Percentiles rank a stretch among this genome's conserved stretches.
Conservation (phyloP, 1,284 basidiomycete species). For the Melampsora larici-populina region DNA sequence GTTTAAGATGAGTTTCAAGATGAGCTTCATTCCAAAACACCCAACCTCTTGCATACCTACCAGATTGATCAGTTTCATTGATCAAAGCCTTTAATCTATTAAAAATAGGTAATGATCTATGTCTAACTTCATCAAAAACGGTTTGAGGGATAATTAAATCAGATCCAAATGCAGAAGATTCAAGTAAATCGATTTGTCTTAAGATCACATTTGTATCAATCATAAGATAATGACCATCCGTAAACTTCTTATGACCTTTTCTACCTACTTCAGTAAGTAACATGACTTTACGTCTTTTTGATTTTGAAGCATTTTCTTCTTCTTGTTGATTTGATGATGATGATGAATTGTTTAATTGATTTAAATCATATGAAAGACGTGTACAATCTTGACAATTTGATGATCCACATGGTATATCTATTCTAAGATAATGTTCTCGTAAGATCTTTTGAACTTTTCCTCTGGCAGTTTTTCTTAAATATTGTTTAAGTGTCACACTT, state of each 20-base stretch:
- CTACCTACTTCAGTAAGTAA: slow-evolving; percentile 46
- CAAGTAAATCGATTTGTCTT: slow-evolving; percentile 81
- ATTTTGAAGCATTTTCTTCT: slow-evolving; percentile 56
- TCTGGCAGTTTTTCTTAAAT: slow-evolving; percentile 71
- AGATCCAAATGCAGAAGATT: slow-evolving; percentile 62
- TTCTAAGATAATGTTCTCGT: slow-evolving; percentile 84
- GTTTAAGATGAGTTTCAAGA: slow-evolving; percentile 72
- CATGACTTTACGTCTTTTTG: slow-evolving; percentile 55
- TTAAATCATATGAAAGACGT: slow-evolving; percentile 56
- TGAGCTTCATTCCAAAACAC: slow-evolving; percentile 26
- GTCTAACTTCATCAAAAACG: slow-evolving; percentile 90
- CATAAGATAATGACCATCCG: slow-evolving; percentile 68
- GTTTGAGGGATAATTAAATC: slow-evolving; percentile 85
- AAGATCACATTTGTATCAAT: slow-evolving; percentile 96
- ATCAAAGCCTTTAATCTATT: slow-evolving; percentile 81
- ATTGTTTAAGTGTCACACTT: slow-evolving; percentile 47
- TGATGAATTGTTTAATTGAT: slow-evolving; percentile 30
- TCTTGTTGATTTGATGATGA: background rate
- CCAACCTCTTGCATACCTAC: slow-evolving; percentile 52
- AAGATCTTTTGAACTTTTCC: slow-evolving; percentile 89
- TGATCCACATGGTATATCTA: slow-evolving; percentile 89
- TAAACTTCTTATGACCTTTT: slow-evolving; percentile 44
- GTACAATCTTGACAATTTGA: slow-evolving; percentile 64
- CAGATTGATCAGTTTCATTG: slow-evolving; percentile 67
- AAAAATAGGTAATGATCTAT: slow-evolving; percentile 86